Evolutionary conservation across 2,329 filamentous ascomycete species (phyloP).

Genomic region (Exophiala sp.): DNA sequence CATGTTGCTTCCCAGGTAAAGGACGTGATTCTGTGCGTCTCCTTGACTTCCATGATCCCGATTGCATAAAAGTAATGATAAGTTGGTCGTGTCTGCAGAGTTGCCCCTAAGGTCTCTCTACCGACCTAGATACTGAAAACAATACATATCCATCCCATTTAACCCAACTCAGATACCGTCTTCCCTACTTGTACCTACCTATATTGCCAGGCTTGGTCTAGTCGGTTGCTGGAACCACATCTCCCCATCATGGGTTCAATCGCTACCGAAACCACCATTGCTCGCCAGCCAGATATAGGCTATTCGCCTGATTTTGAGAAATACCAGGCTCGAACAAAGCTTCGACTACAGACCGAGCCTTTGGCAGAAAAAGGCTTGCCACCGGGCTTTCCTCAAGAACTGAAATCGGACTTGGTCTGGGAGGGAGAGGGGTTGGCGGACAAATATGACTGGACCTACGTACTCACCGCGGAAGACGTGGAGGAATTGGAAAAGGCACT

Average conservation of each 20-base stretch:
- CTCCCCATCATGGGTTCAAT: constrained; percentile 1
- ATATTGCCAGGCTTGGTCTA: too few species aligned
- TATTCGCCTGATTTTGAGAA: constrained; percentile 32
- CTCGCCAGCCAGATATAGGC: constrained; percentile 32
- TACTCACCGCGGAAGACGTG: constrained; percentile 36
- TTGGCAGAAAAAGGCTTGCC: constrained; percentile 33
- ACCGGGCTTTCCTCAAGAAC: constrained; percentile 37
- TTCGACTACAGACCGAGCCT: constrained; percentile 26
- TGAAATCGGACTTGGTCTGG: constrained; percentile 45
- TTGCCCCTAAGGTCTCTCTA: too few species aligned
- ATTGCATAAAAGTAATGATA: too few species aligned
- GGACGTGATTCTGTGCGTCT: too few species aligned
- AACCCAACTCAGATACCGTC: too few species aligned
- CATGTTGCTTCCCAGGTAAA: neutral
- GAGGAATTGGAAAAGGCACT: constrained; percentile 42
- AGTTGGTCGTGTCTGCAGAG: too few species aligned
- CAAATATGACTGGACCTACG: constrained; percentile 40
- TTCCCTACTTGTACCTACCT: too few species aligned
- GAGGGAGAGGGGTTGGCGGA: constrained; percentile 38
- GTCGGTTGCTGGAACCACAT: too few species aligned
- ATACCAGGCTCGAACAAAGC: constrained; percentile 26
- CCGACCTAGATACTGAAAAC: too few species aligned
- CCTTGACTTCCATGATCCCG: too few species aligned
- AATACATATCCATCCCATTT: too few species aligned
- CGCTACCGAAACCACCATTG: neutral